phyloP scores from a whole-genome alignment of 2,329 filamentous ascomycete species.

The Microascus cirrosus region DNA sequence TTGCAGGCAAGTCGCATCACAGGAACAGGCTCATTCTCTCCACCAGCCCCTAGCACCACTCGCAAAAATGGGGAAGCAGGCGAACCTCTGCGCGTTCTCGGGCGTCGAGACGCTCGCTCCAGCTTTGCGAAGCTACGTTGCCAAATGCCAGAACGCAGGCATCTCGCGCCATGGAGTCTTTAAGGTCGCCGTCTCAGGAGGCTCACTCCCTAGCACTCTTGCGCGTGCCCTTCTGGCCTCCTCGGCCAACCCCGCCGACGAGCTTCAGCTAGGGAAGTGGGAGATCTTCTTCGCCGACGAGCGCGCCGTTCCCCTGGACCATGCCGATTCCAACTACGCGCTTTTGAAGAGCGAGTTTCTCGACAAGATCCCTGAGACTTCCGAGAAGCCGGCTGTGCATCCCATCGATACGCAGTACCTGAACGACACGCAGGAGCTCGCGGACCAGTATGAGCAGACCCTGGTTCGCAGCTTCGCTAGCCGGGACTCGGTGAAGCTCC shows the following conservation, averaged over 20 bases:
- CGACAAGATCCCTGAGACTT: constrained; percentile 66
- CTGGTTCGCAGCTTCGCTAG: constrained; percentile 80
- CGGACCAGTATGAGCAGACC: constrained; percentile 84
- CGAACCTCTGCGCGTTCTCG: constrained; percentile 73
- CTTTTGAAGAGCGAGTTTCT: constrained; percentile 80
- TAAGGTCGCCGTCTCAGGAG: constrained; percentile 87
- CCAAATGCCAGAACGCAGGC: constrained; percentile 71
- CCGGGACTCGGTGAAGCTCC: constrained; percentile 86
- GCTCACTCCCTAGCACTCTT: constrained; percentile 81
- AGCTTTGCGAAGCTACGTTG: constrained; percentile 70
- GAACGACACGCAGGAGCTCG: constrained; percentile 79
- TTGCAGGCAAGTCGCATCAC: not conserved
- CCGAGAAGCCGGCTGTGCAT: constrained; percentile 61
- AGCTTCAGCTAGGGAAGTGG: constrained; percentile 74
- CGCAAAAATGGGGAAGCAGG: constrained; percentile 42
- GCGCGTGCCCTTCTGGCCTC: constrained; percentile 67
- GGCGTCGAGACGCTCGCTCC: constrained; percentile 58
- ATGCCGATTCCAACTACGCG: constrained; percentile 88
- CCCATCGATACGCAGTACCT: constrained; percentile 58
- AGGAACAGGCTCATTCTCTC: not conserved
- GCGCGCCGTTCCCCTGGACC: constrained; percentile 82
- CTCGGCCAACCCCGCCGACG: constrained; percentile 42
- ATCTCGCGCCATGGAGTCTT: constrained; percentile 73
- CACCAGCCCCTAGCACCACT: not conserved
- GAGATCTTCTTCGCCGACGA: constrained; percentile 99